phyloP scores from a whole-genome alignment of 2,329 filamentous ascomycete genomes.

The Akanthomyces uredinophilus region DNA sequence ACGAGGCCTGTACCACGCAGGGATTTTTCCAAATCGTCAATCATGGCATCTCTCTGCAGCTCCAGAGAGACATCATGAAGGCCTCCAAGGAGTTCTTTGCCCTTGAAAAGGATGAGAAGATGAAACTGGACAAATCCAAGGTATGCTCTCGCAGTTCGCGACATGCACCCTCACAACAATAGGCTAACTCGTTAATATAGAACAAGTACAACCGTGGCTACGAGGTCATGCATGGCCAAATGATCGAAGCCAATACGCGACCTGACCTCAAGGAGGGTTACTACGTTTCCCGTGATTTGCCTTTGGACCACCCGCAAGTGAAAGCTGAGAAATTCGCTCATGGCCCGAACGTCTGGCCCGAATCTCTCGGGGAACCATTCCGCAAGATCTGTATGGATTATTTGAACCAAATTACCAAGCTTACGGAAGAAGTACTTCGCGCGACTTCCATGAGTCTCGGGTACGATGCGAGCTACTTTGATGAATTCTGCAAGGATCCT shows the following conservation, averaged over 20 bases:
- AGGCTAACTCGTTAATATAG: neutral
- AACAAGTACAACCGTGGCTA: constrained; percentile 43
- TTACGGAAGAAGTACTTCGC: constrained; percentile 37
- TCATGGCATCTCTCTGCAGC: constrained; percentile 37
- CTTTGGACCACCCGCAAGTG: constrained; percentile 32
- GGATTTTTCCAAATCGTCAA: constrained; percentile 51
- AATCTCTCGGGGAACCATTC: constrained; percentile 32
- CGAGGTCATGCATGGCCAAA: constrained; percentile 42
- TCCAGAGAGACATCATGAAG: constrained; percentile 37
- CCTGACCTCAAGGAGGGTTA: constrained; percentile 43
- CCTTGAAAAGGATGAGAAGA: constrained; percentile 41
- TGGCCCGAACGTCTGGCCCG: constrained; percentile 40
- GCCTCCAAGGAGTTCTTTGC: constrained; percentile 43
- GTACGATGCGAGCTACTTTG: constrained; percentile 36
- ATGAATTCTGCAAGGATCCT: constrained; percentile 38
- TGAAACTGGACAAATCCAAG: constrained; percentile 33
- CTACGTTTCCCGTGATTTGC: constrained; percentile 35
- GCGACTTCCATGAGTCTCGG: constrained; percentile 38
- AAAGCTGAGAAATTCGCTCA: constrained; percentile 35
- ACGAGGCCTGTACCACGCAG: constrained; percentile 38
- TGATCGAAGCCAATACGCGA: constrained; percentile 36
- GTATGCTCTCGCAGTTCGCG: too few relatives aligned
- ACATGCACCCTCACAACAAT: too few relatives aligned
- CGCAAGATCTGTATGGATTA: constrained; percentile 35
- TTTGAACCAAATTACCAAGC: constrained; percentile 33